phyloP scores from a whole-genome alignment of 305 asterid species.

The Fraxinus latifolia region DNA sequence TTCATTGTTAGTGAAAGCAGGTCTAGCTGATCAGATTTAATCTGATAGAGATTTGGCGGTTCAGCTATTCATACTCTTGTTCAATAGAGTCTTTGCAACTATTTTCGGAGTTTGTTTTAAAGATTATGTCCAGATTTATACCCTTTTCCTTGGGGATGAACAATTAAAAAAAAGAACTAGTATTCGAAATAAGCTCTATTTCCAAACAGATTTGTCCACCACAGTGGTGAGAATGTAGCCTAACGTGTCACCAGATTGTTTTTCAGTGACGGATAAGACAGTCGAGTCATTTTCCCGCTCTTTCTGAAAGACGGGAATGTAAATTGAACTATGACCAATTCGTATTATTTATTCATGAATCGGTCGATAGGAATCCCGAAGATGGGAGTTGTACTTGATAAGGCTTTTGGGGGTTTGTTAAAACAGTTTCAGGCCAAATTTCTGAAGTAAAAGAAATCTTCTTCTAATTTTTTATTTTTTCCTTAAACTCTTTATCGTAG shows the following conservation, averaged over 20 bases:
- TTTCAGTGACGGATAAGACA: background rate
- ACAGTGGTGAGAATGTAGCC: background rate
- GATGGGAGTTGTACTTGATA: background rate
- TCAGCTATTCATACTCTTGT: background rate
- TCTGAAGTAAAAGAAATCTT: background rate
- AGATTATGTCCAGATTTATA: background rate
- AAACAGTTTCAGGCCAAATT: background rate
- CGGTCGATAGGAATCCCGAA: background rate
- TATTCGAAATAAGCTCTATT: background rate
- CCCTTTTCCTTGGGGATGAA: background rate
- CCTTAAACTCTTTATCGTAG: background rate
- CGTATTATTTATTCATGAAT: background rate
- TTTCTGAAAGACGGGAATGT: background rate
- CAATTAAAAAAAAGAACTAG: background rate
- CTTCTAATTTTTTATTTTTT: too few relatives aligned
- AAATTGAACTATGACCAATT: too few relatives aligned
- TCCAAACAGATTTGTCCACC: background rate
- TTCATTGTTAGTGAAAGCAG: background rate
- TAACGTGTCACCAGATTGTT: background rate
- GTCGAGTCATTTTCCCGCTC: background rate
- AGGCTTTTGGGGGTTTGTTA: background rate
- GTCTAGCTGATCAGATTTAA: background rate
- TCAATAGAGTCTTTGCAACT: background rate
- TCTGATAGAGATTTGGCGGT: background rate
- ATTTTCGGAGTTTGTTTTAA: background rate